A percentile compares a stretch with the other conserved stretches of the same genome.
These are phyloP conservation scores for Phytopythium boreale DNA, from an alignment of 352 stramenopile genomes.

Conservation along the genomic window DNA sequence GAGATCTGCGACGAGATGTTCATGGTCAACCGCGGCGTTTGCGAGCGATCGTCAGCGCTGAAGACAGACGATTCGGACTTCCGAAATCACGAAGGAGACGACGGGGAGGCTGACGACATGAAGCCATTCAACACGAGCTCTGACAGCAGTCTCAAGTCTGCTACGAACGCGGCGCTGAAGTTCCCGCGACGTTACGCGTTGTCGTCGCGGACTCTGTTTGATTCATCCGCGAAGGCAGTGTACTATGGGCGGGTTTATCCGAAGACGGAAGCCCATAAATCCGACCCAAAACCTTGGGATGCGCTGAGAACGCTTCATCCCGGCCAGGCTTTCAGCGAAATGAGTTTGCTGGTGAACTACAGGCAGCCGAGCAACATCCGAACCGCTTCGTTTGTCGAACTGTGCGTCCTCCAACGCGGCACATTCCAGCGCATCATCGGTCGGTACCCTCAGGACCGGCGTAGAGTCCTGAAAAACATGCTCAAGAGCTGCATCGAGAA, in stretches of 20 bases:
- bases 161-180: too few relatives aligned
- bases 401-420: slow-evolving; percentile 10
- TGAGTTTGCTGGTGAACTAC: slow-evolving; percentile 33
- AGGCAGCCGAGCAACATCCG: slow-evolving; percentile 17
- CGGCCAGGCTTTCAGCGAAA: slow-evolving; percentile 29
- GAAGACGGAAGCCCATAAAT: neutral
- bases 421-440: slow-evolving; percentile 7
- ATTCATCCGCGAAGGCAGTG: neutral
- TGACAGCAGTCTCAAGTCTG: neutral
- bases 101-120: too few relatives aligned
- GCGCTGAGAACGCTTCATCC: neutral
- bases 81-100: slow-evolving; percentile 13
- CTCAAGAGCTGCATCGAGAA: slow-evolving; percentile 10
- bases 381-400: slow-evolving; percentile 19
- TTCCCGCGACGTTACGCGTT: neutral
- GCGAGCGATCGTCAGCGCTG: neutral
- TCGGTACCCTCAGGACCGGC: slow-evolving; percentile 12
- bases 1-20: slow-evolving; percentile 37
- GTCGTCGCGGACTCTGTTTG: neutral
- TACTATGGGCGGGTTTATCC: neutral
- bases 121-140: too few relatives aligned
- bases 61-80: too few relatives aligned
- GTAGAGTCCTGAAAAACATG: slow-evolving; percentile 11
- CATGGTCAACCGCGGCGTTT: slow-evolving; percentile 36
- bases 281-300: too few relatives aligned